Evolutionary conservation across 192 early-diverging fungal species (phyloP).

Genomic region (Pilobolus umbonatus): DNA sequence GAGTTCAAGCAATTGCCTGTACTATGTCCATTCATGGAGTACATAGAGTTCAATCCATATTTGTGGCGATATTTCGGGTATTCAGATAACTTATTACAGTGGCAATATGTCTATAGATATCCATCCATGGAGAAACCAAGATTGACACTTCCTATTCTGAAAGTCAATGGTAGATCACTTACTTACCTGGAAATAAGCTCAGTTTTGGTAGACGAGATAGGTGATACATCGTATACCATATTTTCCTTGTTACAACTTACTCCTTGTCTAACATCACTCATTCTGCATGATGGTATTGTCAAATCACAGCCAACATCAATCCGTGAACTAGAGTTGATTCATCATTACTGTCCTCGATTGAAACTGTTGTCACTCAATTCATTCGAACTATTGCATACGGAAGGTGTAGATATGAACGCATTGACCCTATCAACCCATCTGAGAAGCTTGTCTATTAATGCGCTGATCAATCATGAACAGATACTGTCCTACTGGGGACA

Average conservation of each 20-base stretch:
- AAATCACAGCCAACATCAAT: neutral
- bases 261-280: neutral
- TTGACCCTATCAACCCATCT: neutral
- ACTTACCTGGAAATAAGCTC: neutral
- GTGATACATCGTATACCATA: neutral
- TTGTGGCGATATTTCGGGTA: conserved; percentile 5
- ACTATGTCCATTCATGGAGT: conserved; percentile 4
- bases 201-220: neutral
- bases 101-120: neutral
- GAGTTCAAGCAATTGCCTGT: conserved; percentile 2
- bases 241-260: neutral
- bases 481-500: neutral
- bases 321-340: conserved; percentile 3
- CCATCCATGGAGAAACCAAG: conserved; percentile 1
- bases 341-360: neutral
- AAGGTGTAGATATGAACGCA: neutral
- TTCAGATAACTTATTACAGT: neutral
- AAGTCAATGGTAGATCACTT: neutral
- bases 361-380: neutral
- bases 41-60: neutral
- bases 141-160: conserved; percentile 1
- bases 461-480: neutral
- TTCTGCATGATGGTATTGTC: neutral
- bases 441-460: neutral
- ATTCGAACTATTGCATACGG: neutral